Evolutionary conservation across 2,329 filamentous ascomycete species (phyloP), one percentile per base, ranked within the genome.

Genomic region (Fusarium pseudocircinatum): DNA sequence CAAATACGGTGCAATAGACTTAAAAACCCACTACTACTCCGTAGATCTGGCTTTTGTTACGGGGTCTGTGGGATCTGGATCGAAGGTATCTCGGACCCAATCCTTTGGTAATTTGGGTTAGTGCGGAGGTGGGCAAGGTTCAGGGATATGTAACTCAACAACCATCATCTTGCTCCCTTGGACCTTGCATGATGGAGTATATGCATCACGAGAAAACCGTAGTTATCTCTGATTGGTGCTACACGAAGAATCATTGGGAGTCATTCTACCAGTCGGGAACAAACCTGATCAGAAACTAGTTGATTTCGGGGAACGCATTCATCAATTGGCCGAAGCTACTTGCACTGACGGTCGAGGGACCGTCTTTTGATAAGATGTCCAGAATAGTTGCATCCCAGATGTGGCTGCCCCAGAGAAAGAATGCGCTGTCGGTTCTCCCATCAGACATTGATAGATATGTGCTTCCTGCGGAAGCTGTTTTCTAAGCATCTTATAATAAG

Each of bases 51-150:
- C 43, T 58, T 50, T 63, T 58, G 44, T 53, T 46, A 22, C 36
- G 32, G 52, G 40, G 24, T 62, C 28, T n/a, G 37, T 47, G 43
- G 58, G 52, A 70, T 74, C 63, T 75, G 59, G 53, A 59, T 56
- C 49, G 56, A 69, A 62, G 44, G 62, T 61, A 71, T 44, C 42
- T 75, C 53, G 46, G 71, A 75, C 74, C 76, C 76, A 76, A 63
- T 62, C 58, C 67, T 73, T 62, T 77, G 76, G 76, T 39, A 69
- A 64, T 69, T 47, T 46, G 46, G 65, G 65, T 61, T 78, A 78
- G 75, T 62, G 76, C 59, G 62, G 69, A 63, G 71, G 52, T 30
- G 22, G 52, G 43, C 67, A 78, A 64, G 74, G 76, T 77, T 77
- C 69, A 76, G 65, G 75, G 69, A 67, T 73, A 67, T 36, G 59